Base-by-base conservation (phyloP, 495 filamentous ascomycete genomes). In the Thermochaetoides thermophila region DNA sequence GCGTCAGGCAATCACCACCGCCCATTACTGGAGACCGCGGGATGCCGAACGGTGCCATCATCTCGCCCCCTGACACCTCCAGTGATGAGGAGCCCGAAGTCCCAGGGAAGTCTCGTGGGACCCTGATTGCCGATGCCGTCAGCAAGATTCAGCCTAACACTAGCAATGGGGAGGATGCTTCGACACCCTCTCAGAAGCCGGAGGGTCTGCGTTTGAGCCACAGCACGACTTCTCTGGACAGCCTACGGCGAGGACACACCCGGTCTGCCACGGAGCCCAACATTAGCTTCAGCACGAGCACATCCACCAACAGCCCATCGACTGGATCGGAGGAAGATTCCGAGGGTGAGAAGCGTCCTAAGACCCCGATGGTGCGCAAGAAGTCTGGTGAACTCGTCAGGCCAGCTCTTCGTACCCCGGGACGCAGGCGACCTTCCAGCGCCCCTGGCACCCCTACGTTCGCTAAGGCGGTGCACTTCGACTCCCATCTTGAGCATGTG, bases 361-460 rank as follows among this genome's bases (percentile, higher is more conserved):
- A 82, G 57, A 84, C 84, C 14, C 74, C 74, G 14, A 84, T 96
- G 76, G 75, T 97, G 32, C 75, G 89, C 35, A 97, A 97, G 66
- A 97, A 97, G 67, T 96, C 89, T 24, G 89, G 89, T 16, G 89
- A 97, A 55, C 69, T 96, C 31, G 89, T 97, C 32, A 76, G 87
- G 42, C 92, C 89, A 4, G 92, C 89, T 1, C 66, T 97, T 25
- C 77, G 87, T 31, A 74, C 78, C 17, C 56, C 81, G 4, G 79
- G 76, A 3, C 68, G 73, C 30, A 69, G 84, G 38, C 76, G 91
- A 26, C 86, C 85, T 1, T 92, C 81, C 0, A 95, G 87, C 56
- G 91, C 96, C 84, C 89, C 89, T 5, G 91, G 91, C 9, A 97
- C 89, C 5, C 89, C 89, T 0, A 91, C 86, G 0, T 96, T 84